These are phyloP conservation scores for Candida saitoana DNA, from an alignment of 805 yeast species.

Conservation along the genomic window DNA sequence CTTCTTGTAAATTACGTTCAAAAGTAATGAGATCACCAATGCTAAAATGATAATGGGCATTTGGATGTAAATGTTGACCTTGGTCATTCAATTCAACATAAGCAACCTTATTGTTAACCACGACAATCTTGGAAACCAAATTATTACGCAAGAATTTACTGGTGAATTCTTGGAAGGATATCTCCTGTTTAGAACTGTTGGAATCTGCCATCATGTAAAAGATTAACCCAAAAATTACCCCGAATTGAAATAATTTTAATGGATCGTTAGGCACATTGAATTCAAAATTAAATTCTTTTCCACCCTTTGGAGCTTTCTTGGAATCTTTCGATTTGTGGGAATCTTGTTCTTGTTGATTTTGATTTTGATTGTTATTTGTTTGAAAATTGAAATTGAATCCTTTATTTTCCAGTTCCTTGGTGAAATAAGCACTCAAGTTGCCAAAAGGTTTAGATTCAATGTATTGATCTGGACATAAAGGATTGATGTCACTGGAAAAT, in stretches of 20 bases:
- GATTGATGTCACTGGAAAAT: constrained; percentile 19
- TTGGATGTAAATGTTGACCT: constrained; percentile 48
- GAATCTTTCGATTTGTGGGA: constrained; percentile 8
- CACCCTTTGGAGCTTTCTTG: constrained; percentile 10
- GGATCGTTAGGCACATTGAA: constrained; percentile 20
- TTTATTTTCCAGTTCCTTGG: constrained; percentile 8
- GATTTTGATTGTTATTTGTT: constrained; percentile 7
- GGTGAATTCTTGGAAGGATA: constrained; percentile 91
- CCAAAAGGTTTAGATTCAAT: constrained; percentile 3
- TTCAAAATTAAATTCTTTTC: constrained; percentile 18
- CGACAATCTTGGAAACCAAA: constrained; percentile 66
- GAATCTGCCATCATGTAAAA: constrained; percentile 16
- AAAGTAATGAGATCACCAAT: constrained; percentile 89
- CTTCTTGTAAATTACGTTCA: constrained; percentile 71
- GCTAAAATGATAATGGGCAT: constrained; percentile 47
- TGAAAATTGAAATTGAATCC: constrained; percentile 7
- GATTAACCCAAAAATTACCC: constrained; percentile 27
- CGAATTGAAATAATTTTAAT: constrained; percentile 28
- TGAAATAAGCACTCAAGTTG: constrained; percentile 7
- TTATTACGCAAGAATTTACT: constrained; percentile 71
- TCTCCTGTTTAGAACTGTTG: constrained; percentile 34
- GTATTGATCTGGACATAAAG: constrained; percentile 28
- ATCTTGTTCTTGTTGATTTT: constrained; percentile 7
- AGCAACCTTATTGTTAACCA: constrained; percentile 74
- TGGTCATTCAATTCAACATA: constrained; percentile 62